phyloP scores from a whole-genome alignment of 306 rosid species.

The Ceratonia siliqua region DNA sequence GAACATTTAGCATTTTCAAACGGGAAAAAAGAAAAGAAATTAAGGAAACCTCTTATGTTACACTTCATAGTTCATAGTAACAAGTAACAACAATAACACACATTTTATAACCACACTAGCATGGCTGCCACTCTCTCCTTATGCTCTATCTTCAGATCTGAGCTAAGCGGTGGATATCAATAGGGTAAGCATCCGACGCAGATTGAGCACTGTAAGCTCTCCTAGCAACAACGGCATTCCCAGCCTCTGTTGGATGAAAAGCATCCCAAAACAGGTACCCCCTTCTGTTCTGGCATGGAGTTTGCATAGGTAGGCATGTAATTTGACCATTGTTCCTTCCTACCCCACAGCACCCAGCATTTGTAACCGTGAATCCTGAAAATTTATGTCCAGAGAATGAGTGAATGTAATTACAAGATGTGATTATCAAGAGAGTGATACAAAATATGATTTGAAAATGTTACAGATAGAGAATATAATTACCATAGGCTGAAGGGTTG shows the following conservation, averaged over 20 bases:
- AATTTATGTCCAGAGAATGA: background rate
- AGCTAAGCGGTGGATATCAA: constrained; percentile 74
- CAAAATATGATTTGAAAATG: background rate
- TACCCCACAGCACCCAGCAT: constrained; percentile 89
- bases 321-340: constrained; percentile 95
- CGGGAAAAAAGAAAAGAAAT: background rate
- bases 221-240: constrained; percentile 51
- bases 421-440: background rate
- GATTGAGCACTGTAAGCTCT: constrained; percentile 81
- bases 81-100: background rate
- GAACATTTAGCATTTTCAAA: background rate
- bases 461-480: background rate
- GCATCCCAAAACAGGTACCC: constrained; percentile 92
- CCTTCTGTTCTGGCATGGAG: constrained; percentile 71
- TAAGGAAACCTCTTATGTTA: background rate
- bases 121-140: background rate
- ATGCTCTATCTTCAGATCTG: constrained; percentile 41
- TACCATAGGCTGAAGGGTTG: constrained; percentile 81
- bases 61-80: background rate
- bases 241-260: constrained; percentile 88
- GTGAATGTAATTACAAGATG: background rate
- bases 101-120: constrained; percentile 2
- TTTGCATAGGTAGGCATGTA: constrained; percentile 75
- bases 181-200: constrained; percentile 81
- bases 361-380: constrained; percentile 67